These are phyloP conservation scores for Russula ochroleuca DNA, from an alignment of 768 basidiomycete genomes.

Conservation along the genomic window DNA sequence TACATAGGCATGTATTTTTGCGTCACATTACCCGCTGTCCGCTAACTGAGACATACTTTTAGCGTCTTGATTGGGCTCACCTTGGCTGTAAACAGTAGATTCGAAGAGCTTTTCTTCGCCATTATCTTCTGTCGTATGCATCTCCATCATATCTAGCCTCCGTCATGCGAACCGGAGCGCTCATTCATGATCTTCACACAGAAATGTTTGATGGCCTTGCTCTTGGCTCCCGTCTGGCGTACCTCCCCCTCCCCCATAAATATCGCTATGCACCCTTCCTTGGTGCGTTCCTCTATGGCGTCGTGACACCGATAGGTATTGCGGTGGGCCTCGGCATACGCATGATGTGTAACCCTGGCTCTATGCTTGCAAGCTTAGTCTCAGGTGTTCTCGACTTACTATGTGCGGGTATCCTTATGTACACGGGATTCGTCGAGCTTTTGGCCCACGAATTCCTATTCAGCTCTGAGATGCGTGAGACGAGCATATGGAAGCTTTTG, in stretches of 20 bases:
- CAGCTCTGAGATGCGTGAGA: conserved; percentile 75
- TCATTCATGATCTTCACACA: conserved; percentile 31
- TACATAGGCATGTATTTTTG: conserved; percentile 60
- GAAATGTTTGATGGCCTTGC: conserved; percentile 95
- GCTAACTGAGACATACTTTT: not conserved
- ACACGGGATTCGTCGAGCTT: conserved; percentile 85
- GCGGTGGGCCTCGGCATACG: conserved; percentile 76
- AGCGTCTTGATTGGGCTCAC: conserved; percentile 87
- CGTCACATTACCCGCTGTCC: not conserved
- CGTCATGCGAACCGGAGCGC: not conserved
- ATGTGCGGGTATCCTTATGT: conserved; percentile 83
- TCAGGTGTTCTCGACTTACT: conserved; percentile 81
- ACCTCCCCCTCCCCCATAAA: conserved; percentile 52
- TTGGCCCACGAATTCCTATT: conserved; percentile 94
- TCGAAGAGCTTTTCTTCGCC: conserved; percentile 85
- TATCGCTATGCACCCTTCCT: conserved; percentile 55
- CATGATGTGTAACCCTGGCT: conserved; percentile 74
- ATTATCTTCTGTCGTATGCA: conserved; percentile 83
- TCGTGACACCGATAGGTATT: conserved; percentile 85
- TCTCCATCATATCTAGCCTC: not conserved
- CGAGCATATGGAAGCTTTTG: conserved; percentile 55
- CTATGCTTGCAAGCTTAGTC: conserved; percentile 71
- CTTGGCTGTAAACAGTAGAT: conserved; percentile 72
- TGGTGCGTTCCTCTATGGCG: conserved; percentile 62
- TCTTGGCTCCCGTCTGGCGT: conserved; percentile 84